phyloP scores from a whole-genome alignment of 2,329 filamentous ascomycete species.

The Zalaria obscura region DNA sequence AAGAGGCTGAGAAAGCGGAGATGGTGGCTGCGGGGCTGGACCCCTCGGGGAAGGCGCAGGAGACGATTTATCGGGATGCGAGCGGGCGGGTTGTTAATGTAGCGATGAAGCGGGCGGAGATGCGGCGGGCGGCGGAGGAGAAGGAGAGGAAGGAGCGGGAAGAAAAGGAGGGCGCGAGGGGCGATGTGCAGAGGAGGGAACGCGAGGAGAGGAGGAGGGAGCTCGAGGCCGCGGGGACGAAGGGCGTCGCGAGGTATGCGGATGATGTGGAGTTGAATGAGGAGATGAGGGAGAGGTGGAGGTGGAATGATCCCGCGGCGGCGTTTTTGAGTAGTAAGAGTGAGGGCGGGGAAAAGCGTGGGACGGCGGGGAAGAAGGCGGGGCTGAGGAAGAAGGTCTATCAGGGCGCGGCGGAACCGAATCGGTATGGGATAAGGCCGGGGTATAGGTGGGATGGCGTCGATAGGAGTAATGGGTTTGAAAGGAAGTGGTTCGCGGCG shows the following conservation, averaged over 20 bases:
- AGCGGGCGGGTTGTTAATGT: slow-evolving; percentile 90
- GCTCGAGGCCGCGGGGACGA: slow-evolving; percentile 66
- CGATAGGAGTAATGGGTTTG: slow-evolving; percentile 84
- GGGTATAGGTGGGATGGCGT: slow-evolving; percentile 96
- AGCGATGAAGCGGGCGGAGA: slow-evolving; percentile 77
- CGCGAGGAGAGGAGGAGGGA: slow-evolving; percentile 50
- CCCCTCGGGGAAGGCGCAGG: slow-evolving; percentile 42
- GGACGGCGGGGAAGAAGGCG: slow-evolving; percentile 41
- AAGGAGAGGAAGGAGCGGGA: slow-evolving; percentile 49
- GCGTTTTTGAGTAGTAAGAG: slow-evolving; percentile 50
- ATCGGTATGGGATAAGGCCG: slow-evolving; percentile 84
- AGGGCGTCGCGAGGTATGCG: slow-evolving; percentile 64
- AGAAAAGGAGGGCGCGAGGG: slow-evolving; percentile 58
- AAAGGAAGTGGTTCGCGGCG: slow-evolving; percentile 82
- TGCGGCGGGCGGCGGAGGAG: slow-evolving; percentile 64
- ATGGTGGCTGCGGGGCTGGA: slow-evolving; percentile 31
- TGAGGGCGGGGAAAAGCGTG: slow-evolving; percentile 38
- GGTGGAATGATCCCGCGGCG: slow-evolving; percentile 93
- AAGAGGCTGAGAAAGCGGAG: slow-evolving; percentile 44
- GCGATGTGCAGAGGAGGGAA: slow-evolving; percentile 68
- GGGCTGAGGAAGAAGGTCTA: slow-evolving; percentile 48
- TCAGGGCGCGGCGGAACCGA: slow-evolving; percentile 66
- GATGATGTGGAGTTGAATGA: slow-evolving; percentile 80
- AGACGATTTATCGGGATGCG: slow-evolving; percentile 92
- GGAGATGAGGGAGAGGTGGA: slow-evolving; percentile 57